Evolutionary conservation across 768 basidiomycete genomes (phyloP).

Genomic region (Rhizopogon sp.): DNA sequence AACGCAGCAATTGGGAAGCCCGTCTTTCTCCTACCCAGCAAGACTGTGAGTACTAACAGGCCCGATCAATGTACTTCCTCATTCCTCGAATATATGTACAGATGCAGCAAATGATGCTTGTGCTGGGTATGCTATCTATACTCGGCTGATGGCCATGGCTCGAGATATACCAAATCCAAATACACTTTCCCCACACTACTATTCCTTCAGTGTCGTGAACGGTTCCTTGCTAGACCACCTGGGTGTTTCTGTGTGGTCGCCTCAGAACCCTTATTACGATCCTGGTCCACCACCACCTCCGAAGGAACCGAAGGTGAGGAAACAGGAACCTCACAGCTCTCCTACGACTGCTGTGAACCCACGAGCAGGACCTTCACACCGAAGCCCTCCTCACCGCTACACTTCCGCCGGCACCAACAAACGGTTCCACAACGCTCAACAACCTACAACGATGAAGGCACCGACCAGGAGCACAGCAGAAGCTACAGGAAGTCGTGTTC

Average conservation of each 20-base stretch:
- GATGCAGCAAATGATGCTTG: constrained; percentile 75
- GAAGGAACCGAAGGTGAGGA: constrained; percentile 22
- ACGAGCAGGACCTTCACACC: not conserved
- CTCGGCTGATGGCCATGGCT: constrained; percentile 40
- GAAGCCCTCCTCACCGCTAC: not conserved
- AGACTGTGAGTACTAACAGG: constrained; percentile 46
- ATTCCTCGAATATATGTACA: constrained; percentile 17
- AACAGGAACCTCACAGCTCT: not conserved
- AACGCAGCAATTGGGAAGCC: constrained; percentile 68
- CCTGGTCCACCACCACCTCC: constrained; percentile 63
- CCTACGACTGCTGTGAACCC: not conserved
- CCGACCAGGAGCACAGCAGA: not conserved
- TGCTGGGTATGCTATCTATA: constrained; percentile 53
- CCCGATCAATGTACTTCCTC: not conserved
- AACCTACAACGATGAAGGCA: not conserved
- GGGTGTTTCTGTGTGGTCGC: constrained; percentile 39
- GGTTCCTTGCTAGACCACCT: constrained; percentile 41
- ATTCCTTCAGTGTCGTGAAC: constrained; percentile 49
- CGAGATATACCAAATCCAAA: constrained; percentile 32
- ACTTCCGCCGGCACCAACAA: not conserved
- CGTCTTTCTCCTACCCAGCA: constrained; percentile 40
- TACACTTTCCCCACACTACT: constrained; percentile 36
- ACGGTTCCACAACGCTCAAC: not conserved
- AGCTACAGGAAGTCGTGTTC: no score
- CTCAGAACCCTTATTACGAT: constrained; percentile 65